These are phyloP conservation scores for Sordariomycetes sp. DNA, from an alignment of 2,329 filamentous ascomycete species.

Conservation along the genomic window DNA sequence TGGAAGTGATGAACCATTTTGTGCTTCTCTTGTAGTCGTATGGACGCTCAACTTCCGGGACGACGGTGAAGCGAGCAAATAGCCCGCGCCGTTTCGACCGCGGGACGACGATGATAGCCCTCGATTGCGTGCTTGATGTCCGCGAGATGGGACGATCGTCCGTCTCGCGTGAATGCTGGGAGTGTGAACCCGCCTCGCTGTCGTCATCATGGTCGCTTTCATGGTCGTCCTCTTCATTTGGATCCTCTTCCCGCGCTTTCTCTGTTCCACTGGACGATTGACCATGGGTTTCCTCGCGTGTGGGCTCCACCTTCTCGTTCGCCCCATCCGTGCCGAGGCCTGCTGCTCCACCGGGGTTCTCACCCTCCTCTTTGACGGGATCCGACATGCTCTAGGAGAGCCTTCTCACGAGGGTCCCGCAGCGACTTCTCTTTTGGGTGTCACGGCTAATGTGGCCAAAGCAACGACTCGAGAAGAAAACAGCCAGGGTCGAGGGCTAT, in stretches of 20 bases:
- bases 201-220: not conserved
- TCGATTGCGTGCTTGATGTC: conserved; percentile 1
- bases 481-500: not conserved
- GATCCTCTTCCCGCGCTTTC: not conserved
- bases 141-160: not conserved
- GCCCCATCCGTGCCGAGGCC: not conserved
- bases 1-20: conserved; percentile 77
- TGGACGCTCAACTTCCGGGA: conserved; percentile 71
- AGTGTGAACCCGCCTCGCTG: conserved; percentile 2
- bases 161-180: not conserved
- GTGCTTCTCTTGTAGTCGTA: conserved; percentile 60
- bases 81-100: conserved; percentile 54
- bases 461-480: not conserved
- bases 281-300: not conserved
- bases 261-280: not conserved
- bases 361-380: not conserved
- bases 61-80: conserved; percentile 56
- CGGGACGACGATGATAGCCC: conserved; percentile 23
- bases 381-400: not conserved
- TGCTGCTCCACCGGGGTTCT: not conserved
- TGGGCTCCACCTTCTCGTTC: not conserved
- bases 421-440: not conserved
- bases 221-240: not conserved
- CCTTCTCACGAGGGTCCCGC: not conserved
- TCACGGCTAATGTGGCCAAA: not conserved